Evolutionary conservation across 2,329 filamentous ascomycete genomes (phyloP).

Genomic region (Massarina eburnea): DNA sequence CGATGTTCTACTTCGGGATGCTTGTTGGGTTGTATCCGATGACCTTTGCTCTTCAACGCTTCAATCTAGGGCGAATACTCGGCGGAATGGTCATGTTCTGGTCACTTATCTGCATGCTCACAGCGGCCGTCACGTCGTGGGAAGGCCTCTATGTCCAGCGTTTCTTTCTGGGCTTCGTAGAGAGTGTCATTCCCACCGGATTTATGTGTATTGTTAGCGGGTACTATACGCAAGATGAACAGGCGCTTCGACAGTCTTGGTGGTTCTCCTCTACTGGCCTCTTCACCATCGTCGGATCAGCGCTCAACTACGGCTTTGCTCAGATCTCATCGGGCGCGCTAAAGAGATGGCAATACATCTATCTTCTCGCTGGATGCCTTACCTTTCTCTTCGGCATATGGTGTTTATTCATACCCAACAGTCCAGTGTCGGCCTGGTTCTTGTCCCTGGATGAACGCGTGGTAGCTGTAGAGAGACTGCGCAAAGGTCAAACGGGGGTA

Average conservation of each 20-base stretch:
- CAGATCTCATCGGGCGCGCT: conserved; percentile 39
- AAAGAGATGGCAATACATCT: conserved; percentile 67
- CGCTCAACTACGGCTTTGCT: conserved; percentile 42
- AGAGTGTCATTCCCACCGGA: conserved; percentile 58
- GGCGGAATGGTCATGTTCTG: conserved; percentile 66
- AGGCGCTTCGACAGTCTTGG: conserved; percentile 59
- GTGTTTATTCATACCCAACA: conserved; percentile 68
- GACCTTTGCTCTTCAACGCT: conserved; percentile 69
- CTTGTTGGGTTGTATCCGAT: conserved; percentile 73
- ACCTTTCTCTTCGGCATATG: conserved; percentile 65
- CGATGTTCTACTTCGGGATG: conserved; percentile 80
- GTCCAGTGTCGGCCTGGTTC: conserved; percentile 70
- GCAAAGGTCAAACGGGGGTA: conserved; percentile 53
- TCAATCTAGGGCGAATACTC: conserved; percentile 65
- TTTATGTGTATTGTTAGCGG: conserved; percentile 56
- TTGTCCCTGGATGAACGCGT: conserved; percentile 63
- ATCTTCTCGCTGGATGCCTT: conserved; percentile 60
- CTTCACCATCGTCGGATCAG: conserved; percentile 36
- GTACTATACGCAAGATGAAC: conserved; percentile 47
- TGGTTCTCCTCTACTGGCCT: conserved; percentile 63
- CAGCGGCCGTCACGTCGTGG: conserved; percentile 65
- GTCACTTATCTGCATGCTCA: conserved; percentile 68
- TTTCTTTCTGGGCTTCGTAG: conserved; percentile 60
- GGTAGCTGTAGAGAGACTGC: conserved; percentile 52
- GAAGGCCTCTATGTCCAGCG: conserved; percentile 61